phyloP scores from a whole-genome alignment of 1,284 basidiomycete species.

The Lignosus rhinocerotis region DNA sequence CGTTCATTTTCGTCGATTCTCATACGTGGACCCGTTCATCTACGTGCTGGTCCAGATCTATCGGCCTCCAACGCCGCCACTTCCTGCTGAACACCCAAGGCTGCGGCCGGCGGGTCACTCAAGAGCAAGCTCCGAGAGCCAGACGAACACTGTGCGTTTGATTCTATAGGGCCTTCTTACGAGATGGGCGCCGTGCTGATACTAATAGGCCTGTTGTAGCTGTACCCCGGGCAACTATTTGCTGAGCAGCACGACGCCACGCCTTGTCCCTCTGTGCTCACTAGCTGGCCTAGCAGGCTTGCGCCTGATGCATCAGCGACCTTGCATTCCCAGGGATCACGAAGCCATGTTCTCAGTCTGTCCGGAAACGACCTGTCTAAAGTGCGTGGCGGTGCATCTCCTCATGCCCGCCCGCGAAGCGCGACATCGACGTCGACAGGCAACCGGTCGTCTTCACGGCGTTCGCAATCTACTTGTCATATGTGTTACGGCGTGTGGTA shows the following conservation, averaged over 20 bases:
- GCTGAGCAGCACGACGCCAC: conserved; percentile 11
- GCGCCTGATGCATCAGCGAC: conserved; percentile 7
- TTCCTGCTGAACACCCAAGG: conserved; percentile 29
- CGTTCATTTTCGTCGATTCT: conserved; percentile 7
- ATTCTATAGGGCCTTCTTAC: neutral
- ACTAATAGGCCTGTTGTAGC: conserved; percentile 1
- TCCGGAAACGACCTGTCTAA: conserved; percentile 9
- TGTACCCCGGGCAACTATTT: conserved; percentile 7
- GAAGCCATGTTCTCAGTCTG: conserved; percentile 7
- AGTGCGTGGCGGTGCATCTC: conserved; percentile 1
- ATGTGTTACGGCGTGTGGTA: conserved; percentile 19
- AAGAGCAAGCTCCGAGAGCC: conserved; percentile 15
- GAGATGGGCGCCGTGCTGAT: neutral
- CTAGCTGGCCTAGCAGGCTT: conserved; percentile 10
- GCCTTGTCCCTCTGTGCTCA: conserved; percentile 5
- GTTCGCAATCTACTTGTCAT: conserved; percentile 15
- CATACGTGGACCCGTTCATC: conserved; percentile 5
- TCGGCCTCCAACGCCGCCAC: conserved; percentile 38
- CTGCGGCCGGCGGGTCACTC: conserved; percentile 16
- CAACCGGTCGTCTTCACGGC: conserved; percentile 12
- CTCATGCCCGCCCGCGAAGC: conserved; percentile 8
- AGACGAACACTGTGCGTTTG: conserved; percentile 13
- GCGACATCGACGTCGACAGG: conserved; percentile 15
- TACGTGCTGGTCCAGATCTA: conserved; percentile 27
- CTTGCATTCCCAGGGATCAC: conserved; percentile 4